These are phyloP conservation scores for Geotrichum reessii DNA, from an alignment of 1,139 yeast species.

Conservation along the genomic window DNA sequence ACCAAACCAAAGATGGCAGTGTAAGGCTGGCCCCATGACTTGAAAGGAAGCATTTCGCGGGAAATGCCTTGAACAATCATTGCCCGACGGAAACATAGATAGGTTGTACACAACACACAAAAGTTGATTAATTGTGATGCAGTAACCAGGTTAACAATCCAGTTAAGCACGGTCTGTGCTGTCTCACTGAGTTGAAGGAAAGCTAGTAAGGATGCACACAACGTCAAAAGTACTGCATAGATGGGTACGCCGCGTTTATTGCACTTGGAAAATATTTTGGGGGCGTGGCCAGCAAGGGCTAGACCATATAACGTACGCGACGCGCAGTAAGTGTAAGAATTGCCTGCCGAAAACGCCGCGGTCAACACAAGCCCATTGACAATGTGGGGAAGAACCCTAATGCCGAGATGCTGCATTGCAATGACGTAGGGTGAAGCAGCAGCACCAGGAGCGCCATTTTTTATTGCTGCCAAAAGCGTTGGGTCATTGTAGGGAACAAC, in stretches of 20 bases:
- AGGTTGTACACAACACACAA: constrained; percentile 57
- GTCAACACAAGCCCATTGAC: constrained; percentile 58
- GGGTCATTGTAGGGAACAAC: constrained; percentile 52
- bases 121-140: constrained; percentile 75
- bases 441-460: constrained; percentile 50
- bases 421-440: constrained; percentile 61
- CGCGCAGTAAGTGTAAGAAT: constrained; percentile 64
- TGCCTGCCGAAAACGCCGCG: constrained; percentile 68
- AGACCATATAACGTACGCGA: constrained; percentile 54
- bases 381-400: constrained; percentile 51
- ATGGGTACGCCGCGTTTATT: constrained; percentile 58
- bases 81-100: constrained; percentile 60
- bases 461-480: constrained; percentile 40
- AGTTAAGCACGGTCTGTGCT: constrained; percentile 62
- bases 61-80: constrained; percentile 51
- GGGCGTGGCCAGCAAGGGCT: constrained; percentile 53
- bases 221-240: constrained; percentile 44
- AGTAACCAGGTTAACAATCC: constrained; percentile 72
- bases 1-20: constrained; percentile 42
- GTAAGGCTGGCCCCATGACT: constrained; percentile 54
- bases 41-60: constrained; percentile 50
- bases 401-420: constrained; percentile 52
- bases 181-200: constrained; percentile 55
- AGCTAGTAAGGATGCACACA: constrained; percentile 45
- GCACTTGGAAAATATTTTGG: constrained; percentile 40